Evolutionary conservation across 176 grass and related monocot genomes (phyloP), one percentile per base, ranked within the genome.

Genomic region (Rhynchospora pubera): DNA sequence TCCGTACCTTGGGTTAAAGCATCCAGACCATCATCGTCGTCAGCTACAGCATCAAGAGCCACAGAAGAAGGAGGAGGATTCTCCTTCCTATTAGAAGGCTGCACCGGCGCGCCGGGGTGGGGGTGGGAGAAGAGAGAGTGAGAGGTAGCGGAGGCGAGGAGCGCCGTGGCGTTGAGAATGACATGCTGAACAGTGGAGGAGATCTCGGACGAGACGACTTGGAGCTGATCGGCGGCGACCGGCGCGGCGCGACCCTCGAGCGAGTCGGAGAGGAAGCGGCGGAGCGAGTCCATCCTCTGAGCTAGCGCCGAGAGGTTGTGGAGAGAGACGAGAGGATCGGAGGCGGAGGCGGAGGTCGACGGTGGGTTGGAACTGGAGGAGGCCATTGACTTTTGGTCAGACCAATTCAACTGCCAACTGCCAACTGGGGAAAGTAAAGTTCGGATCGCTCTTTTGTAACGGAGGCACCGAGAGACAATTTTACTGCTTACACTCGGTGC

Each of bases 141-240:
- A 52, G 87, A 78, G 44, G 82, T 62, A 80, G 87, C 86, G 67
- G 82, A 90, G 69, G 92, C 89, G 55, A 99, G 89, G 78, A 99
- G 92, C 47, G 91, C 84, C 32, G 95, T 86, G 52, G 89, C 91
- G 89, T 90, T 91, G 86, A 93, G 84, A 86, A 99, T 90, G 65
- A 90, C 85, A 65, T 90, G 89, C 15, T 90, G 96, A 0, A 91
- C 90, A 9, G 96, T 67, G 48, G 92, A 85, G 75, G 89, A 86
- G 82, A 98, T 98, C 90, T 94, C 89, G 4, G 90, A 88, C 62
- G 91, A 98, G 9, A 98, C 87, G 57, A 82, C 51, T 19, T 82
- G 79, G 43, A 82, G 43, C 79, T 82, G 61, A 65, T 67, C 79
- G 62, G 79, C 79, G 19, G 43, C 61, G 60, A 82, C 67, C 11